Evolutionary conservation across 179 eudicot species (phyloP), one percentile per base, ranked within the genome.

Genomic region (Drosera spatulata): DNA sequence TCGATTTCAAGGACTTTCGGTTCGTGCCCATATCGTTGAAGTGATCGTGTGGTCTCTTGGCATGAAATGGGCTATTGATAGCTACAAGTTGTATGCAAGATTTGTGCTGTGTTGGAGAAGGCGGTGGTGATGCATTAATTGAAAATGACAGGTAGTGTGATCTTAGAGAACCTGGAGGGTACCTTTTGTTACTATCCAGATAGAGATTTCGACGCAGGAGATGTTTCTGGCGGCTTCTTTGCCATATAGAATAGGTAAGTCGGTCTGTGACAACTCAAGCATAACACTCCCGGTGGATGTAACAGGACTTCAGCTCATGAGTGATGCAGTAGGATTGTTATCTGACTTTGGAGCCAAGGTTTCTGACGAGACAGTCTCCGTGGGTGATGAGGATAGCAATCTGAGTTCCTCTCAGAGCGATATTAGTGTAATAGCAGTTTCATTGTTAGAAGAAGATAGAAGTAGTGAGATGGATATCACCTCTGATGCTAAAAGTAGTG

Each of bases 191-290:
- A 54, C 64, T 64, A 53, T 55, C 63, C 65, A 55, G 70, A 71
- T 71, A 71, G 68, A 67, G 72, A 74, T 69, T 51, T 74, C 61
- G 64, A 76, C 66, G 84, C 76, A 65, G 66, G 80, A 74, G 66
- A 71, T 72, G 74, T 66, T 47, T 59, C 58, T 37, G 68, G 60
- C 70, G 61, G 76, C 50, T 68, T 56, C 55, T 15, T 67, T 77
- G 74, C 80, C 82, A 64, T 75, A 72, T 61, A 61, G 53, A 12
- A 59, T 77, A 67, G 74, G 77, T 67, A 72, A 80, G 60, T 70
- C 60, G 9, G 10, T 66, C 56, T 71, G 68, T 71, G 70, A 73
- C 57, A 69, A 58, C 48, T 58, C 41, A 38, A 71, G 33, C 33
- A 39, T 64, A 6, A 70, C 39, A n/a, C 50, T 58, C 55, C 41